Base-by-base conservation (phyloP, 2,329 filamentous ascomycete genomes). In the Mycocentrospora acerina region DNA sequence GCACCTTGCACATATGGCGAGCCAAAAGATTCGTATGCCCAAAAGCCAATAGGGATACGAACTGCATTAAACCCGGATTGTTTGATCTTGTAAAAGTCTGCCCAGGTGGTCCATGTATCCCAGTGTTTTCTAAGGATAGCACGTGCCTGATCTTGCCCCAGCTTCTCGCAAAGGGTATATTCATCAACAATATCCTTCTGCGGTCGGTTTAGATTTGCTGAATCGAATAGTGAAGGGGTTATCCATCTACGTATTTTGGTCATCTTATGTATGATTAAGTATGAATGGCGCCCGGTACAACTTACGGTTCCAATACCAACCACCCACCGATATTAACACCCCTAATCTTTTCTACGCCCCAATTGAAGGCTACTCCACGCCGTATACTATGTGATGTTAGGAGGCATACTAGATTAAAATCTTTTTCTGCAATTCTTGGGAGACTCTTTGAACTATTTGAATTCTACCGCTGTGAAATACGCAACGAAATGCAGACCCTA, bases 31-130 rank as follows among this genome's bases (percentile, higher is more conserved):
- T 76, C 68, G 46, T 78, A 80, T 12, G 79, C 78, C 79, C 79
- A 82, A 55, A 73, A 82, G 7, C 78, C 78, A 37, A 82, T 70
- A 0, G 79, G 79, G 25, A 82, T 77, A 11, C 79, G 71, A 8
- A 82, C 76, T 8, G 78, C 65, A 56, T 82, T 82, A 62, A 82
- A 78, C 5, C 79, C 79, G 0, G 76, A 71, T 24, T 72, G 60
- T 13, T 71, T 71, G 50, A 82, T 82, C 48, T 75, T 78, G 51
- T 77, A 64, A 57, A 83, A 79, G 53, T 82, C 79, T 10, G 61
- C 51, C 49, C 69, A 71, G 11, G 68, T 70, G 10, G 72, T 72
- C 67, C 68, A 81, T 22, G 62, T 72, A 48, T 73, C 71, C 74
- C 71, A 82, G 61, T 75, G 76, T 32, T 68, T 62, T 44, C 71